Percentiles rank a stretch among this genome's conserved stretches.
Evolutionary conservation across 306 rosid genomes (phyloP).

Genomic region (Phaseolus lunatus): DNA sequence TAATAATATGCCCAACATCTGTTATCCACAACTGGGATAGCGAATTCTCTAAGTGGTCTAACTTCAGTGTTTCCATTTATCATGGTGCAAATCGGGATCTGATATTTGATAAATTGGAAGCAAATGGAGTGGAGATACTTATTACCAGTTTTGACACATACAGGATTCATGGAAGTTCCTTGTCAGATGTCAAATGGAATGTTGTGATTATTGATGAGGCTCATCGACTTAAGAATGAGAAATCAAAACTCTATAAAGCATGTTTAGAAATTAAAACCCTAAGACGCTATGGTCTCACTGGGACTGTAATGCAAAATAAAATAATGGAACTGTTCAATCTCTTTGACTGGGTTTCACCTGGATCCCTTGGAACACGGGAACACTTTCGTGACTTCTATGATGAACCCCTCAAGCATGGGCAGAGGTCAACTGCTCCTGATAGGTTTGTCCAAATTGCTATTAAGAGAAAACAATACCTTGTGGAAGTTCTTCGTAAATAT

Average conservation of each 20-base stretch:
- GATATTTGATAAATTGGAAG: slow-evolving; percentile 70
- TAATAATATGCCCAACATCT: slow-evolving; percentile 87
- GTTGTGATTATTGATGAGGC: slow-evolving; percentile 87
- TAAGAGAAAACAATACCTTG: slow-evolving; percentile 81
- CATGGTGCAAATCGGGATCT: slow-evolving; percentile 87
- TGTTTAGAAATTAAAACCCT: slow-evolving; percentile 78
- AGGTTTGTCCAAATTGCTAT: slow-evolving; percentile 81
- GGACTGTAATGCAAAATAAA: slow-evolving; percentile 95
- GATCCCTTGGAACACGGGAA: slow-evolving; percentile 92
- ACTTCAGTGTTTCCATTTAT: slow-evolving; percentile 75
- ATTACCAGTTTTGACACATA: slow-evolving; percentile 92
- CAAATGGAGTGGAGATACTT: slow-evolving; percentile 71
- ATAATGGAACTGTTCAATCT: slow-evolving; percentile 92
- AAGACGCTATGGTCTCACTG: slow-evolving; percentile 90
- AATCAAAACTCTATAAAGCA: slow-evolving; percentile 83
- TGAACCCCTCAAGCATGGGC: slow-evolving; percentile 97
- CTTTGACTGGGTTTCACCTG: slow-evolving; percentile 93
- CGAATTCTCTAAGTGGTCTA: slow-evolving; percentile 93
- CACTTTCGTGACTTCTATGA: slow-evolving; percentile 90
- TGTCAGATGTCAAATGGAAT: slow-evolving; percentile 75
- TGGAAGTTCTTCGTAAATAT: slow-evolving; percentile 73
- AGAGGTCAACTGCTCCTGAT: slow-evolving; percentile 92
- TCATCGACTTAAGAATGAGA: slow-evolving; percentile 91
- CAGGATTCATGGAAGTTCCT: slow-evolving; percentile 75
- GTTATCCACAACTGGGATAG: slow-evolving; percentile 91